Base-by-base conservation (phyloP, 2,329 filamentous ascomycete species). In the Aspergillus awamori region DNA sequence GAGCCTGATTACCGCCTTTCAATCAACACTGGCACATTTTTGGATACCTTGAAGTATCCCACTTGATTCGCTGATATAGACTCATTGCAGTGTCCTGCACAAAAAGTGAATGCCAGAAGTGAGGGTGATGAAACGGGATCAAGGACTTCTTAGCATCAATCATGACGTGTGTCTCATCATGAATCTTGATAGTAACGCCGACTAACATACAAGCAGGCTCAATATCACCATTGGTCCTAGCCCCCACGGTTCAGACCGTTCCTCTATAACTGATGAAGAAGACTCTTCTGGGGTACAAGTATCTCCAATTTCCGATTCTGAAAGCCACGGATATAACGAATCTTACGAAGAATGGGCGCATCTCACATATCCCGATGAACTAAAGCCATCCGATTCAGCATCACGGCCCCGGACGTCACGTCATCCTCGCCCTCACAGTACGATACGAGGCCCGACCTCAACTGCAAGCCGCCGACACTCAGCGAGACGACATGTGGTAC, bases 301-400 rank as follows among this genome's bases (percentile, higher is more conserved):
- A 41, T 79, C 78, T n/a, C 73, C 74, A 10, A 72, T 74, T 33
- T 79, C 78, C 20, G 71, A 71, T 47, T 67, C 70, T 28, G 77
- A 74, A 58, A 79, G 77, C 64, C 76, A 79, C 72, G 77, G 72
- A 51, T 76, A 75, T 61, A 70, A 72, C 38, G 75, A 77, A 43
- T 57, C 65, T 30, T 76, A 76, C 63, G 74, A 76, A 64, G 74
- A 74, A 59, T 79, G 77, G 77, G 72, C 71, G 38, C 71, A 75
- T 64, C 65, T 80, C 55, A 61, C 73, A 57, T 81, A 79, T 62
- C 79, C 78, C 15, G 75, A 79, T 67, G 80, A 82, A 70, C 63
- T 82, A 67, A 80, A 80, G 67, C 77, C 79, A 56, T 80, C 78
- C 61, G 80, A 82, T 72, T 80, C 79, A 53, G 77, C 79, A 47